Base-by-base conservation (phyloP, 805 yeast genomes). In the Saturnispora ahearnii region DNA sequence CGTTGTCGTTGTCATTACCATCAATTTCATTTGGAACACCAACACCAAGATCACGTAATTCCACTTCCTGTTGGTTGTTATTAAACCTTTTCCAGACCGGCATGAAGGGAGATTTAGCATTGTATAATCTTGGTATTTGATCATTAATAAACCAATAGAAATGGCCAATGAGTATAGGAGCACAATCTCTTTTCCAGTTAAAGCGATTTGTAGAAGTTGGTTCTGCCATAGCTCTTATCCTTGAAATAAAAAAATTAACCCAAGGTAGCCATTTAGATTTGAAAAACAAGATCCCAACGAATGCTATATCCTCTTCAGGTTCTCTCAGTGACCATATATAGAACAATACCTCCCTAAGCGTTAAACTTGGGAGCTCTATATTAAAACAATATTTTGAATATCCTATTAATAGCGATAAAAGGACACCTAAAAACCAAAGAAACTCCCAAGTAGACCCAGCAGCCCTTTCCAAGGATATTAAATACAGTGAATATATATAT, bases 301-400 rank as follows among this genome's bases (percentile, higher is more conserved):
- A 53, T 5, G 68, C 57, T 18, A 77, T 55, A 33, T 65, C 63
- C 13, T 65, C 63, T 33, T 68, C 67, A 3, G 78, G 76, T 51
- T 71, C 67, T 18, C 72, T 68, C 29, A 78, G 65, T 3, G 79
- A 68, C 72, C 78, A 71, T 29, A 78, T 61, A 54, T 73, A 78
- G 8, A 71, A 57, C 41, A 78, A 52, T 6, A 64, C 57, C 29
- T 64, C 66, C 37, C 61, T 61, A 28, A 79, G 61, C 18, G 67
- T 59, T 2, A 67, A 60, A 3, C 79, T 77, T 28, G 72, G 54
- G 44, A 71, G 55, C 28, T 61, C 59, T 15, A 71, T 59, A 32
- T 60, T 56, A 10, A 60, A 45, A 34, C 56, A 55, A 1, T 31
- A 31, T 10, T 59, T 52, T n/a, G 70, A 57, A 49, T 67, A 67